phyloP scores from a whole-genome alignment of 306 rosid species.

The Pyrus communis region DNA sequence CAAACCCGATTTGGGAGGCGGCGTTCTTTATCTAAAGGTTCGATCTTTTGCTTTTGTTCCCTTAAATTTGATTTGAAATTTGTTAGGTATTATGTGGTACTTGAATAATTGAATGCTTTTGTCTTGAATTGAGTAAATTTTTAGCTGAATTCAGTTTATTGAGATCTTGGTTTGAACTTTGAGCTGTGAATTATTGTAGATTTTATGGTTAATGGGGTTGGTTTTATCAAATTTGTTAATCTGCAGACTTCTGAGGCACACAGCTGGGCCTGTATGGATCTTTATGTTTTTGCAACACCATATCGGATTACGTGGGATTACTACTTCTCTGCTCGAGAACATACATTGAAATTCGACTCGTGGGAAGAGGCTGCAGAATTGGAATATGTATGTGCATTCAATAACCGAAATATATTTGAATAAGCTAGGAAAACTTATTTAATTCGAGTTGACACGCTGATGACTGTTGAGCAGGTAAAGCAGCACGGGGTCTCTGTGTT shows the following conservation, averaged over 20 bases:
- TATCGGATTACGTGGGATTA: conserved; percentile 96
- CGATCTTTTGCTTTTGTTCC: neutral
- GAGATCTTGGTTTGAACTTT: neutral
- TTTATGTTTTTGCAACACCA: conserved; percentile 92
- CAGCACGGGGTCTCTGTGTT: conserved; percentile 92
- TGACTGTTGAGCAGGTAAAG: conserved; percentile 63
- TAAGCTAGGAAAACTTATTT: neutral
- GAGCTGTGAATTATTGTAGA: neutral
- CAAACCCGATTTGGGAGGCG: conserved; percentile 60
- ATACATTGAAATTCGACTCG: conserved; percentile 66
- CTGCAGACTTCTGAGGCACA: conserved; percentile 82
- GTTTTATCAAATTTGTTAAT: neutral
- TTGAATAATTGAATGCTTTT: neutral
- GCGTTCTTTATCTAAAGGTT: conserved; percentile 79
- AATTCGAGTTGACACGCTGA: conserved; percentile 18
- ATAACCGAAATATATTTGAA: conserved; percentile 16
- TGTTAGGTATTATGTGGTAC: neutral
- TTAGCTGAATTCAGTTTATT: neutral
- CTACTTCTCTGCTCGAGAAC: conserved; percentile 78
- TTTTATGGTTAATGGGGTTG: neutral
- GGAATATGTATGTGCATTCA: conserved; percentile 69
- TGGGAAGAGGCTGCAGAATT: conserved; percentile 98
- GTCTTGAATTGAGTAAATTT: neutral
- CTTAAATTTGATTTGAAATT: neutral
- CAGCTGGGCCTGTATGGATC: conserved; percentile 99